Evolutionary conservation across 169 alveolate species (phyloP).

Genomic region (Cryptosporidium sp.): DNA sequence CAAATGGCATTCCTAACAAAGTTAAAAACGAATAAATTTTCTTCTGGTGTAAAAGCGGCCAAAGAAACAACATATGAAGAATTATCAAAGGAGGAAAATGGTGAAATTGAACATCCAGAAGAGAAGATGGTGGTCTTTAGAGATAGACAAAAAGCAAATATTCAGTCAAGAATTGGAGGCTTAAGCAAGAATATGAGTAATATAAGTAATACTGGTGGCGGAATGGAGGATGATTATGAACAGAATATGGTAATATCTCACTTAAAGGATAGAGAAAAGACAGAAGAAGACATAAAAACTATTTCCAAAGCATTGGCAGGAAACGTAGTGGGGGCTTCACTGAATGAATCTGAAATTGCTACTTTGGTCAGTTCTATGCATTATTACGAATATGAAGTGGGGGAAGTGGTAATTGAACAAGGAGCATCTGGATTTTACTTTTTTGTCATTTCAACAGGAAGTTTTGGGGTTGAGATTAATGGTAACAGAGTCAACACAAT

Average conservation of each 20-base stretch:
- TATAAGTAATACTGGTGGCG: not conserved
- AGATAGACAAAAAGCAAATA: slow-evolving; percentile 21
- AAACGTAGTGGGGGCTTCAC: slow-evolving; percentile 87
- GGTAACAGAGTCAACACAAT: slow-evolving; percentile 88
- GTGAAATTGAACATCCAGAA: not conserved
- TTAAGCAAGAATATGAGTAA: not conserved
- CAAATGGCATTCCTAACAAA: slow-evolving; percentile 37
- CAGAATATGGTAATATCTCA: slow-evolving; percentile 71
- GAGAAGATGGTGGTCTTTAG: slow-evolving; percentile 2
- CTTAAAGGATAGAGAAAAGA: slow-evolving; percentile 82
- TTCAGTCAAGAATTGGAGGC: slow-evolving; percentile 15
- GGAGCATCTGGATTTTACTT: slow-evolving; percentile 89
- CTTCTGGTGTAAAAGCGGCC: not conserved
- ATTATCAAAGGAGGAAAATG: not conserved
- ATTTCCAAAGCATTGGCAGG: slow-evolving; percentile 85
- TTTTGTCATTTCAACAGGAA: slow-evolving; percentile 88
- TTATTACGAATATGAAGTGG: slow-evolving; percentile 85
- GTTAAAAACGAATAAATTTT: slow-evolving; percentile 21
- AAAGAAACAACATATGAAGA: not conserved
- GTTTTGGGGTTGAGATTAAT: slow-evolving; percentile 89
- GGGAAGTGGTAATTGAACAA: slow-evolving; percentile 88
- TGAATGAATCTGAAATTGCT: slow-evolving; percentile 88
- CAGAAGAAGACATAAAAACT: slow-evolving; percentile 83
- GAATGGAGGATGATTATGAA: slow-evolving; percentile 40
- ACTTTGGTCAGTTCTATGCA: slow-evolving; percentile 90